phyloP scores from a whole-genome alignment of 306 rosid genomes.

The Luffa acutangula region DNA sequence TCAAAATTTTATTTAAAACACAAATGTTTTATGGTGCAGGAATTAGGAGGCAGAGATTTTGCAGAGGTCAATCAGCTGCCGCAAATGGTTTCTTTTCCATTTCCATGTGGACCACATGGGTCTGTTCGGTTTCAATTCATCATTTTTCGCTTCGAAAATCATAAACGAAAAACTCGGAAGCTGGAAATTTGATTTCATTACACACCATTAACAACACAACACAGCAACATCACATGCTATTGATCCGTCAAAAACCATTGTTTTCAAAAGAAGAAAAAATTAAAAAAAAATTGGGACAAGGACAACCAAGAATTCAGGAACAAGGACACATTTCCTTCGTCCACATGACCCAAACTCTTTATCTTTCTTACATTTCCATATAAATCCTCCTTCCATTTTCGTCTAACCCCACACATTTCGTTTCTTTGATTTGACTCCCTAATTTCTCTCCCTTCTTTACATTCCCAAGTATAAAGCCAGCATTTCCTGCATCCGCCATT shows the following conservation, averaged over 20 bases:
- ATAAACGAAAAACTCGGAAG: not conserved
- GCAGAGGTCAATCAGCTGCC: not conserved
- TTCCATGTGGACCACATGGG: not conserved
- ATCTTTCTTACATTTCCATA: not conserved
- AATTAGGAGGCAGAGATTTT: too few species aligned
- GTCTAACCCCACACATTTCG: not conserved
- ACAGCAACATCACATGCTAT: not conserved
- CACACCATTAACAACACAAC: not conserved
- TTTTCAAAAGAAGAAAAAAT: too few species aligned
- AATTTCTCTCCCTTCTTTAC: not conserved
- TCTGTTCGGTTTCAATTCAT: not conserved
- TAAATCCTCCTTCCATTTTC: not conserved
- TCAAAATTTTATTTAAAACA: too few species aligned
- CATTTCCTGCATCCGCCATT: not conserved
- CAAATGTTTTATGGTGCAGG: too few species aligned
- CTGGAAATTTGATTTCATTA: not conserved
- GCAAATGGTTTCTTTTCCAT: not conserved
- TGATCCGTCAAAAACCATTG: too few species aligned
- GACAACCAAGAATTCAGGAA: not conserved
- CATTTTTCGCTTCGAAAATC: not conserved
- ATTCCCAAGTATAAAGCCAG: not conserved
- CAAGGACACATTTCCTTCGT: too few species aligned
- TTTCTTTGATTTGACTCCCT: not conserved
- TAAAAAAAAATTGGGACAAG: not conserved
- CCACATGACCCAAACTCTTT: too few species aligned